Conservation (phyloP, 176 grass and related monocot species). For the Musa beccarii region DNA sequence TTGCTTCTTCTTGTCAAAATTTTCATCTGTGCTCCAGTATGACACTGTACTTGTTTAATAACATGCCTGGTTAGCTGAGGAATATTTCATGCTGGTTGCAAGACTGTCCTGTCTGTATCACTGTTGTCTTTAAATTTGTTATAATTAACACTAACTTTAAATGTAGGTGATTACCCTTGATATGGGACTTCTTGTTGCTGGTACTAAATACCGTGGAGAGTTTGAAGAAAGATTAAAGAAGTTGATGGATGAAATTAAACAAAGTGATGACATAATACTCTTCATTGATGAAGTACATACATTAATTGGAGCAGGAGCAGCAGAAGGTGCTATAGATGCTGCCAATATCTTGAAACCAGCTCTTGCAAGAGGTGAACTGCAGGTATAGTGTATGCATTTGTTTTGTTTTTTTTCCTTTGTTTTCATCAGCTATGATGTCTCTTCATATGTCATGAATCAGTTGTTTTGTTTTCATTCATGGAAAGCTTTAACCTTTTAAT, state of each 20-base stretch:
- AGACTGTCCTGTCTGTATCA: too few species aligned
- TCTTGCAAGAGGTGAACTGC: conserved; percentile 97
- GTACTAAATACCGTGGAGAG: conserved; percentile 93
- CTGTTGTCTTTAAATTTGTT: background rate
- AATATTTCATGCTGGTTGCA: too few species aligned
- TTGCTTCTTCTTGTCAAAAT: too few species aligned
- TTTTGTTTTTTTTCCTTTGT: background rate
- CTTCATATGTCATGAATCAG: background rate
- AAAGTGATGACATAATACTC: conserved; percentile 89
- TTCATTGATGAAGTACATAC: conserved; percentile 98
- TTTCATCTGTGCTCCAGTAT: too few species aligned
- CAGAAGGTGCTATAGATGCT: conserved; percentile 89
- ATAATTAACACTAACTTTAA: background rate
- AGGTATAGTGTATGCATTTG: conserved; percentile 34
- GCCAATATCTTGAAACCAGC: conserved; percentile 94
- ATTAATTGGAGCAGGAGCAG: conserved; percentile 88
- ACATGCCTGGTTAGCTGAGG: too few species aligned
- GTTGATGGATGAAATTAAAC: conserved; percentile 97
- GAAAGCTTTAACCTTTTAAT: background rate
- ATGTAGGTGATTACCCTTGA: conserved; percentile 92
- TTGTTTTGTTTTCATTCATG: background rate
- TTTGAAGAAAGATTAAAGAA: conserved; percentile 97
- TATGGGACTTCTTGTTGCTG: conserved; percentile 98
- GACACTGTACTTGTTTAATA: too few species aligned
- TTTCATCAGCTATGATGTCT: background rate